Evolutionary conservation across 2,329 filamentous ascomycete genomes (phyloP).

Genomic region (Sarocladium kiliense): DNA sequence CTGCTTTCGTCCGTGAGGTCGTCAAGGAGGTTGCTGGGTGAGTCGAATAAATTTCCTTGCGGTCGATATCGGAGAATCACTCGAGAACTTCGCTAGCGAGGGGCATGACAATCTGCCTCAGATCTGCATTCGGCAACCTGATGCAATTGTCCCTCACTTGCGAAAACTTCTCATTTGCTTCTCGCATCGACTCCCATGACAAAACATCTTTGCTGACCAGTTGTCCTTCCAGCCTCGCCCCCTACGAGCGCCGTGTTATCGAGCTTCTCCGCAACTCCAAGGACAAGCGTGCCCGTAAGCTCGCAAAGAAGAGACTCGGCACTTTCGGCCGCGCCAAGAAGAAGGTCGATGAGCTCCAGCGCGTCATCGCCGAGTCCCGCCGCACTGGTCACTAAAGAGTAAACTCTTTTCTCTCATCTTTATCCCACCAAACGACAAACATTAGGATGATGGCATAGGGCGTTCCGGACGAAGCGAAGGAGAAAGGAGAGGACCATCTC

Average conservation of each 20-base stretch:
- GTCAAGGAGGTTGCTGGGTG: slow-evolving; percentile 98
- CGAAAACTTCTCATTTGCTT: too few species aligned
- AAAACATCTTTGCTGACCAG: too few species aligned
- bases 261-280: slow-evolving; percentile 98
- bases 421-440: background rate
- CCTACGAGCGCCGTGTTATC: slow-evolving; percentile 97
- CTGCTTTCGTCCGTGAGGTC: slow-evolving; percentile 92
- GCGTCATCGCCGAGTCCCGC: slow-evolving; percentile 95
- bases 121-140: too few species aligned
- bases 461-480: background rate
- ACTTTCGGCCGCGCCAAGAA: slow-evolving; percentile 98
- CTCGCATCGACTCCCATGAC: too few species aligned
- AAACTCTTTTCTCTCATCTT: slow-evolving; percentile 8
- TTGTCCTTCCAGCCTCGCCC: slow-evolving; percentile 60
- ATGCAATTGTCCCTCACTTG: too few species aligned
- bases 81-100: too few species aligned
- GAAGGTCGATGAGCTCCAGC: slow-evolving; percentile 99
- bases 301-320: slow-evolving; percentile 99
- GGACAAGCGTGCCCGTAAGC: slow-evolving; percentile 98
- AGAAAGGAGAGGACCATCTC: background rate
- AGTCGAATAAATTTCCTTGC: slow-evolving; percentile 29
- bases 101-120: too few species aligned
- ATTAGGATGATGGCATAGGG: slow-evolving; percentile 7
- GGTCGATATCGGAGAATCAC: background rate
- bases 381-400: slow-evolving; percentile 51